Percentiles rank a stretch among this genome's conserved stretches.
Evolutionary conservation across 2,329 filamentous ascomycete species (phyloP).

Genomic region (Dactylella cylindrospora): DNA sequence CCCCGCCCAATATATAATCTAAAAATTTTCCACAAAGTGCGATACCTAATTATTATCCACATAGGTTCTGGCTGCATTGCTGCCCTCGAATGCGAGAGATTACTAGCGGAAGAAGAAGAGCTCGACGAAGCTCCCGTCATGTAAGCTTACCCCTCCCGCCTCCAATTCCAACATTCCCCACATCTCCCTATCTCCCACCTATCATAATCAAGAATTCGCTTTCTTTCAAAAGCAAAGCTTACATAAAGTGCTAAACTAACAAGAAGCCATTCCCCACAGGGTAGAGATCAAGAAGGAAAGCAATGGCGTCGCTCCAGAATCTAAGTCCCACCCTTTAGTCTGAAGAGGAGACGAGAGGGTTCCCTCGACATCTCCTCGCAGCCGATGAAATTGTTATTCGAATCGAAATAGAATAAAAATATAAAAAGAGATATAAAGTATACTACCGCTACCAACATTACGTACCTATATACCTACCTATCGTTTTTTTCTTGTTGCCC

Average conservation of each 20-base stretch:
- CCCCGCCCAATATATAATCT: not conserved
- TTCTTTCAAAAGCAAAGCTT: not conserved
- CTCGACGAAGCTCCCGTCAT: slow-evolving; percentile 21
- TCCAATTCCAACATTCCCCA: not conserved
- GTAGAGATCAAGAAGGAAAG: slow-evolving; percentile 43
- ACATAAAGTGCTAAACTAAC: not conserved
- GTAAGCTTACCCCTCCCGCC: not conserved
- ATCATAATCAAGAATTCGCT: slow-evolving; percentile 1
- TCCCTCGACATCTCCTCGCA: slow-evolving; percentile 44
- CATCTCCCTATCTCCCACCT: slow-evolving; percentile 19
- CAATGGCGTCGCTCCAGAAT: slow-evolving; percentile 43
- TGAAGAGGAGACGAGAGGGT: slow-evolving; percentile 45
- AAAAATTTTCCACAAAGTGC: not conserved
- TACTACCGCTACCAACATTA: too few species aligned
- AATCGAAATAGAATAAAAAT: too few species aligned
- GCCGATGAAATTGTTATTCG: slow-evolving; percentile 34
- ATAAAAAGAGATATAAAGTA: too few species aligned
- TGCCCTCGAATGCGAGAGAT: slow-evolving; percentile 94
- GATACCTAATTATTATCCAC: not conserved
- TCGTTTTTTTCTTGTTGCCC: too few species aligned
- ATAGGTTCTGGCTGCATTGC: slow-evolving; percentile 90
- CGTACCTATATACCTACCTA: too few species aligned
- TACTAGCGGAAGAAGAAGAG: slow-evolving; percentile 66
- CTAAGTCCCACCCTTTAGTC: slow-evolving; percentile 42
- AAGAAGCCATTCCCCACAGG: slow-evolving; percentile 4